These are phyloP conservation scores for Leishmania turanica DNA, from an alignment of 208 protist genomes.

Conservation along the genomic window DNA sequence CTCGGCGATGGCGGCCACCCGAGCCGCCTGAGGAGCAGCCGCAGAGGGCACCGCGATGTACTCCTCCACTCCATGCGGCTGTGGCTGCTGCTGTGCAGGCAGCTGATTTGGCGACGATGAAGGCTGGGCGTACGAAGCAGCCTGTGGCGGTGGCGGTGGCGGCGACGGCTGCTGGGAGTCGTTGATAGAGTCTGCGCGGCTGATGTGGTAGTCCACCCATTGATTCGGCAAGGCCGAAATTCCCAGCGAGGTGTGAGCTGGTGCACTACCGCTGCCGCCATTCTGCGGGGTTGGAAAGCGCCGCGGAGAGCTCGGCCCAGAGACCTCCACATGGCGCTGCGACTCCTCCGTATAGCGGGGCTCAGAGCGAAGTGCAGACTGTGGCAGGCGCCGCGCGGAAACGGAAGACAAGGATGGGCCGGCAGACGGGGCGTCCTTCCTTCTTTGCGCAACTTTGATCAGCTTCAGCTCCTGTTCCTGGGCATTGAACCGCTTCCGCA, in stretches of 20 bases:
- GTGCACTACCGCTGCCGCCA: background rate
- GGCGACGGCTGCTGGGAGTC: background rate
- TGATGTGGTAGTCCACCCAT: slow-evolving; percentile 10
- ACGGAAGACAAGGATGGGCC: slow-evolving; percentile 30
- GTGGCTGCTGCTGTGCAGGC: background rate
- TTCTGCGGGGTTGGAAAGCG: background rate
- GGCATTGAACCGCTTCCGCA: slow-evolving; percentile 72
- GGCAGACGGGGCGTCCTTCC: slow-evolving; percentile 18
- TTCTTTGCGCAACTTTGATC: slow-evolving; percentile 69
- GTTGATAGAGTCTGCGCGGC: background rate
- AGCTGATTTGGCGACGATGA: background rate
- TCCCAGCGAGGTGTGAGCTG: background rate
- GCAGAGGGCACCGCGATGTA: slow-evolving; percentile 58
- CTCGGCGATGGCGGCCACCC: slow-evolving; percentile 32
- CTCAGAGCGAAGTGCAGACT: background rate
- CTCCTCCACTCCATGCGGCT: slow-evolving; percentile 9
- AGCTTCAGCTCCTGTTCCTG: slow-evolving; percentile 79
- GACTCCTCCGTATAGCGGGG: background rate
- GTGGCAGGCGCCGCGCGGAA: background rate
- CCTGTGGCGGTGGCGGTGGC: background rate
- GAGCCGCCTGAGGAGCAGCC: slow-evolving; percentile 37
- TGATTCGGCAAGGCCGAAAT: background rate
- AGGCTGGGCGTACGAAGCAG: background rate
- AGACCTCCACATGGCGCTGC: background rate
- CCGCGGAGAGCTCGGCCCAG: background rate